Conservation (phyloP, 805 yeast genomes). For the Metschnikowia reukaufii region DNA sequence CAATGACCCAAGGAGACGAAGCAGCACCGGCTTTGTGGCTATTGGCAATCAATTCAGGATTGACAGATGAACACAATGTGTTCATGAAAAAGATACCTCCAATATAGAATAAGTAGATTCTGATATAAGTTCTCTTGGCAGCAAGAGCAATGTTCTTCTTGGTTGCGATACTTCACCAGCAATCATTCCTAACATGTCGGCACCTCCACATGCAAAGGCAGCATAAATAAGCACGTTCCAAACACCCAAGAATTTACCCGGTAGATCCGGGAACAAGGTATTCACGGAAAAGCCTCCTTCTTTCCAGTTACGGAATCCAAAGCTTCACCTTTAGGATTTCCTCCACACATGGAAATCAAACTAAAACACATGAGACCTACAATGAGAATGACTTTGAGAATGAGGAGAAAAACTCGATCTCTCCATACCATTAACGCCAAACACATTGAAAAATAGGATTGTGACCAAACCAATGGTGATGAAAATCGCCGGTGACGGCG, state of each 20-base stretch:
- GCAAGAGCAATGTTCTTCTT: constrained; percentile 35
- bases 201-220: constrained; percentile 62
- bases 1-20: constrained; percentile 41
- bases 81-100: constrained; percentile 42
- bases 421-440: constrained; percentile 25
- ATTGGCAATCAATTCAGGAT: constrained; percentile 30
- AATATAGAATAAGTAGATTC: constrained; percentile 37
- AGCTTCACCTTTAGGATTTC: constrained; percentile 36
- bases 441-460: constrained; percentile 30
- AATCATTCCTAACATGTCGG: constrained; percentile 38
- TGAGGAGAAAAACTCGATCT: constrained; percentile 22
- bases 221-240: constrained; percentile 64
- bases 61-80: constrained; percentile 33
- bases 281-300: constrained; percentile 32
- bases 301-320: constrained; percentile 36
- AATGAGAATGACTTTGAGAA: constrained; percentile 25
- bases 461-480: constrained; percentile 31
- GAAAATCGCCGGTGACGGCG: constrained; percentile 33
- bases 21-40: constrained; percentile 39
- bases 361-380: constrained; percentile 40
- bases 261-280: constrained; percentile 45
- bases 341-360: constrained; percentile 40
- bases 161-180: constrained; percentile 48
- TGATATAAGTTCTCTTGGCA: constrained; percentile 33
- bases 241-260: constrained; percentile 63